Evolutionary conservation across 331 rosid species (phyloP).

Genomic region (Quercus tomentella): DNA sequence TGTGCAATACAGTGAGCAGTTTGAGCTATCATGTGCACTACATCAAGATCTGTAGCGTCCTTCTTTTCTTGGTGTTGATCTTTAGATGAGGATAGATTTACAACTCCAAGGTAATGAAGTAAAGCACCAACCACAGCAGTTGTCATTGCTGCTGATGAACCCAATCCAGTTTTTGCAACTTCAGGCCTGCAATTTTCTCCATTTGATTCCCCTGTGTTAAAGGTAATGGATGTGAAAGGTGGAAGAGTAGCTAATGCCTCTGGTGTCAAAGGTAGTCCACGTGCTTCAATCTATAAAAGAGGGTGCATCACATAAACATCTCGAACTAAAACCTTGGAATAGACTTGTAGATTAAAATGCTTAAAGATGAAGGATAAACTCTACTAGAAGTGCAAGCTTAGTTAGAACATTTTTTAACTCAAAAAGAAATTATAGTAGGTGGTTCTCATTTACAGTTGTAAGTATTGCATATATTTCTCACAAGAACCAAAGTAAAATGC

Average conservation of each 20-base stretch:
- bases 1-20: slow-evolving; percentile 95
- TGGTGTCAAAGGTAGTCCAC: slow-evolving; percentile 73
- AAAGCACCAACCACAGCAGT: slow-evolving; percentile 92
- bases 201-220: slow-evolving; percentile 61
- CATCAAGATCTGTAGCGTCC: slow-evolving; percentile 53
- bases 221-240: slow-evolving; percentile 77
- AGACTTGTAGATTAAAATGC: background rate
- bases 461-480: background rate
- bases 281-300: slow-evolving; percentile 67
- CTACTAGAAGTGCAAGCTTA: background rate
- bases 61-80: slow-evolving; percentile 37
- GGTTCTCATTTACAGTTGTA: background rate
- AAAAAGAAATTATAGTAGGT: background rate
- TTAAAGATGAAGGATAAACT: background rate
- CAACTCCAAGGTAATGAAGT: slow-evolving; percentile 85
- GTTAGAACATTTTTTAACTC: too few species aligned
- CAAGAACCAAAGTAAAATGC: background rate
- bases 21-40: slow-evolving; percentile 91
- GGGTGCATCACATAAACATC: slow-evolving; percentile 2
- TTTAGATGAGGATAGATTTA: slow-evolving; percentile 47
- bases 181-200: slow-evolving; percentile 72
- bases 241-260: slow-evolving; percentile 86
- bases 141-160: slow-evolving; percentile 99
- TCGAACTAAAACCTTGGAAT: slow-evolving; percentile 6
- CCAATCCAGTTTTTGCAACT: slow-evolving; percentile 98